These are phyloP conservation scores for Aspergillus neoniger DNA, from an alignment of 2,329 filamentous ascomycete species.

Conservation along the genomic window DNA sequence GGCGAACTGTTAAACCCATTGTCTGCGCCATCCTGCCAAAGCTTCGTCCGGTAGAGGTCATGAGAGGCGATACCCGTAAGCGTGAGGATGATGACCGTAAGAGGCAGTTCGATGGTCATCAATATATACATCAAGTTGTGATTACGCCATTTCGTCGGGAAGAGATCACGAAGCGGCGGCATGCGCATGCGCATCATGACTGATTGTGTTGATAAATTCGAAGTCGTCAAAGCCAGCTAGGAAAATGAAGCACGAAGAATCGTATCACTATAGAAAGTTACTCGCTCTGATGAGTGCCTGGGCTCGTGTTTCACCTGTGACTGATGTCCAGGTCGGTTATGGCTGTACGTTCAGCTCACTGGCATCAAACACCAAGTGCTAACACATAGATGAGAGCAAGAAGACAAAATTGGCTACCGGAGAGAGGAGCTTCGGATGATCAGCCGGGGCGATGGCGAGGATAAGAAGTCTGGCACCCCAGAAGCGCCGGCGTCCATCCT, in stretches of 20 bases:
- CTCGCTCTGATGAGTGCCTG: neutral
- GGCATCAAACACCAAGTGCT: constrained; percentile 26
- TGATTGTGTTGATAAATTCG: neutral
- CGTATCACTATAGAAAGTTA: too few species aligned
- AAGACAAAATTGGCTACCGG: constrained; percentile 17
- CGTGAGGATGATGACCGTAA: constrained; percentile 59
- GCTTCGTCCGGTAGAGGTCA: constrained; percentile 60
- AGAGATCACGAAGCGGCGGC: constrained; percentile 38
- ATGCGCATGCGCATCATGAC: constrained; percentile 1
- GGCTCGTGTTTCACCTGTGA: neutral
- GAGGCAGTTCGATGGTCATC: constrained; percentile 57
- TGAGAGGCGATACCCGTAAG: constrained; percentile 64
- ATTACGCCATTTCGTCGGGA: constrained; percentile 58
- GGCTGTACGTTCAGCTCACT: constrained; percentile 36
- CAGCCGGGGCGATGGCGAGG: constrained; percentile 29
- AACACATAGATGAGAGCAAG: constrained; percentile 17
- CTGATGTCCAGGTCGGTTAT: constrained; percentile 42
- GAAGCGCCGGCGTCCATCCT: constrained; percentile 17
- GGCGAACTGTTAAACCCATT: constrained; percentile 66
- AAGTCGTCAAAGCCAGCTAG: neutral
- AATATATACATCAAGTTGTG: constrained; percentile 55
- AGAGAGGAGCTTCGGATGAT: neutral
- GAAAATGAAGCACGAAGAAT: neutral
- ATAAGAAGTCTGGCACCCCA: constrained; percentile 28
- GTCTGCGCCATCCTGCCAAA: constrained; percentile 63